Base-by-base conservation (phyloP, 2,329 filamentous ascomycete genomes). In the Calonectria montana region DNA sequence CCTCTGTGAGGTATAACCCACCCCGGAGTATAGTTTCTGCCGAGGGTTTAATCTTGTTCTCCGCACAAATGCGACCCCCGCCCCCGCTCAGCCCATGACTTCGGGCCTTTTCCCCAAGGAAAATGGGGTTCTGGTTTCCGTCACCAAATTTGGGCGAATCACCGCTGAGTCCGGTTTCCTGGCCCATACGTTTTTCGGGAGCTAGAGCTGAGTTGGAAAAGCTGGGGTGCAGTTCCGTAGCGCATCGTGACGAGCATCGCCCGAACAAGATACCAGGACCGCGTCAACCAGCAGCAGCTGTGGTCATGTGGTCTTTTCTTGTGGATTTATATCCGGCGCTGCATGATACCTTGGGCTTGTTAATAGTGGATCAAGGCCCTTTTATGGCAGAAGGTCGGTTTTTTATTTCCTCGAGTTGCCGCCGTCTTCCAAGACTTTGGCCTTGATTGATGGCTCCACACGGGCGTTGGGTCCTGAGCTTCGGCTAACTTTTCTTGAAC, bases 51-150 rank as follows among this genome's bases (percentile, higher is more conserved):
- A 64, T 65, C 68, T 62, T 67, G 25, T 57, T 63, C 68, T 70
- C 68, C 68, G 63, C 55, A 48, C 12, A 18, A 67, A 48, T 70
- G 68, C 63, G 35, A 70, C 68, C 48, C 67, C 68, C 55, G 21
- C 68, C 68, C 68, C 68, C 63, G 68, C 68, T 70, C 63, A 70
- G 53, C 45, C 63, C 68, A 70, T 66, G 21, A 29, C 68, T 55
- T 70, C 68, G 55, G 68, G 68, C 68, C 68, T 70, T 67, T 63
- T 70, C 45, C 31, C 15, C 15, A 29, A 35, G 39, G 12, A 21
- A 39, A 18, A 47, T 7, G 55, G 25, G n/a, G 31, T 25, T 23
- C 23, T 23, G 12, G 35, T 62, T 45, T 37, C 37, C 31, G 37
- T 35, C 21, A 18, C 63, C 45, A 48, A 12, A 25, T 55, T 62